Percentiles rank a stretch among this genome's conserved stretches.
Evolutionary conservation across 148 eudicot species (phyloP).

Genomic region (Suaeda aralocaspica): DNA sequence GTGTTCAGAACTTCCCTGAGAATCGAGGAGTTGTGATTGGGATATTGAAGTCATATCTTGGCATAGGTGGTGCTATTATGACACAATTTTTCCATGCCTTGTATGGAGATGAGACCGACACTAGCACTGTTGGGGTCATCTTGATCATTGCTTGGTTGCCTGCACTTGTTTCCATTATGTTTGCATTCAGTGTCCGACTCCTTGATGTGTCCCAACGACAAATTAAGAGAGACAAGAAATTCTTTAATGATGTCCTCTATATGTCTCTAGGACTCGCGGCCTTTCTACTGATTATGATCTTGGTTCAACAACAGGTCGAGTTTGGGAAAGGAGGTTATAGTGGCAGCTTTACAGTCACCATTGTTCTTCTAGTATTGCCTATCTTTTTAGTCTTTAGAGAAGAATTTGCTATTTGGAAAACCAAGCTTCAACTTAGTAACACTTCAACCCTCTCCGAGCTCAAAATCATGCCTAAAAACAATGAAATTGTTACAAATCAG

Average conservation of each 20-base stretch:
- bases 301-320: slow-evolving; percentile 16
- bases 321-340: slow-evolving; percentile 23
- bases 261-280: slow-evolving; percentile 24
- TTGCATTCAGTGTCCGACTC: slow-evolving; percentile 25
- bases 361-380: slow-evolving; percentile 26
- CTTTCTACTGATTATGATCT: slow-evolving; percentile 23
- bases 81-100: slow-evolving; percentile 33
- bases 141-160: slow-evolving; percentile 31
- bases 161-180: slow-evolving; percentile 20
- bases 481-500: neutral
- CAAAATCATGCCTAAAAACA: slow-evolving; percentile 3
- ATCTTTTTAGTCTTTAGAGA: slow-evolving; percentile 27
- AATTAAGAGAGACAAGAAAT: slow-evolving; percentile 25
- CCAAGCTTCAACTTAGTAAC: slow-evolving; percentile 3
- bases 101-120: slow-evolving; percentile 19
- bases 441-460: slow-evolving; percentile 14
- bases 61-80: slow-evolving; percentile 34
- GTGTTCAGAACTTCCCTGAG: slow-evolving; percentile 35
- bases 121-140: slow-evolving; percentile 19
- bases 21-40: slow-evolving; percentile 35
- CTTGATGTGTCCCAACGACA: slow-evolving; percentile 19
- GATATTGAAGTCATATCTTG: slow-evolving; percentile 31
- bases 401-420: slow-evolving; percentile 17
- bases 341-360: slow-evolving; percentile 24
- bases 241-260: slow-evolving; percentile 22